phyloP scores from a whole-genome alignment of 768 basidiomycete species.

The Tylopilus cervinicoccineus region DNA sequence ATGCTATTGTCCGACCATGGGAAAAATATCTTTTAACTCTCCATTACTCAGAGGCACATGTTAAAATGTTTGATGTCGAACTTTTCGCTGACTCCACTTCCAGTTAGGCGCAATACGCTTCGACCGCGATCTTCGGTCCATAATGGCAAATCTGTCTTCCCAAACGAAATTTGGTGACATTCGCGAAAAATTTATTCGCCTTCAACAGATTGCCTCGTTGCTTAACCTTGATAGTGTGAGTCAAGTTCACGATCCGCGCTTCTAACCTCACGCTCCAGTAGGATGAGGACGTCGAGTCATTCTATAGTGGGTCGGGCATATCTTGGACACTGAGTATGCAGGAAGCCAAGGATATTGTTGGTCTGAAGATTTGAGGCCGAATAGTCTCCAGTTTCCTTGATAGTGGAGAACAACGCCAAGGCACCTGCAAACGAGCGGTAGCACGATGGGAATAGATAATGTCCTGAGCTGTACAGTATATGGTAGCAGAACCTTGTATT shows the following conservation, averaged over 20 bases:
- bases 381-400: no score
- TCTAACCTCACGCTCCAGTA: constrained; percentile 28
- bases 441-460: no score
- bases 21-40: constrained; percentile 81
- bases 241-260: background rate
- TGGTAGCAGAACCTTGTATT: no score
- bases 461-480: no score
- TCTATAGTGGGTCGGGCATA: constrained; percentile 91
- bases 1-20: constrained; percentile 91
- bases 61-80: background rate
- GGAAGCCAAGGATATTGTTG: constrained; percentile 70
- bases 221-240: constrained; percentile 79
- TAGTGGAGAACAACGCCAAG: no score
- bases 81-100: constrained; percentile 6
- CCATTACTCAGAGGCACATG: constrained; percentile 80
- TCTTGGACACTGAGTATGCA: constrained; percentile 77
- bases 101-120: constrained; percentile 97
- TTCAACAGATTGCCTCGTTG: constrained; percentile 92
- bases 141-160: constrained; percentile 77
- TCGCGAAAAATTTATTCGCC: constrained; percentile 84
- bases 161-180: constrained; percentile 90
- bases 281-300: constrained; percentile 95
- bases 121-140: constrained; percentile 85
- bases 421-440: no score
- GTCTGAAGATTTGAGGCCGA: constrained; percentile 42